Evolutionary conservation across 73 alveolate genomes (phyloP), one percentile per base, ranked within the genome.

Genomic region (Blepharisma japonicum): DNA sequence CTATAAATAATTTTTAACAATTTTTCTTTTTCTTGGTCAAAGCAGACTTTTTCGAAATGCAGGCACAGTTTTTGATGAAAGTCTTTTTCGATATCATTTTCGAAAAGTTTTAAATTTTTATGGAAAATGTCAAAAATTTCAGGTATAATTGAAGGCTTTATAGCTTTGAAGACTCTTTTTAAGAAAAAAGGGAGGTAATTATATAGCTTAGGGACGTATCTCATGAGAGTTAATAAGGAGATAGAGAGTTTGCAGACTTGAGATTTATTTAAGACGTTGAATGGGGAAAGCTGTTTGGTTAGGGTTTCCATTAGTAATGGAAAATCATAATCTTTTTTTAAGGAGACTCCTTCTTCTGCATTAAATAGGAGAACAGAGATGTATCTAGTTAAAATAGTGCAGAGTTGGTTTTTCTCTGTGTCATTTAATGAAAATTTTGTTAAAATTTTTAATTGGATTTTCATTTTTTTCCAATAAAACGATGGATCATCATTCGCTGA

Each of bases 401-500:
- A 8, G 39, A 61, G 46, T 2, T 14, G 39, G 14, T 61, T 11
- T 8, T 61, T 20, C 5, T 61, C 49, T 39, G 14, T 39, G 14
- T n/a, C 47, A 25, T 25, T 25, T 8, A 61, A 61, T 39, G 14
- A 39, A 25, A 61, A 61, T 61, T 61, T 61, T 61, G 47, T 39
- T 61, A 61, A 9, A 25, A 14, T 61, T 25, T 61, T 61, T 25
- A 61, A 61, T 18, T 14, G 14, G 47, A 61, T 61, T 25, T 61
- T 61, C 50, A 61, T 61, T 61, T 61, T 61, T 20, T 25, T n/a
- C 74, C 74, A 61, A 61, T 61, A 61, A 61, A 20, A 61, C 46
- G 11, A 14, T 25, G 74, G 74, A 39, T 61, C 74, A 61, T 61
- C 74, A 18, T 14, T 25, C 23, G 18, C 23, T 8, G 14, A 25